These are phyloP conservation scores for Eucalyptus coolabah DNA, from an alignment of 345 rosid genomes.

Conservation along the genomic window DNA sequence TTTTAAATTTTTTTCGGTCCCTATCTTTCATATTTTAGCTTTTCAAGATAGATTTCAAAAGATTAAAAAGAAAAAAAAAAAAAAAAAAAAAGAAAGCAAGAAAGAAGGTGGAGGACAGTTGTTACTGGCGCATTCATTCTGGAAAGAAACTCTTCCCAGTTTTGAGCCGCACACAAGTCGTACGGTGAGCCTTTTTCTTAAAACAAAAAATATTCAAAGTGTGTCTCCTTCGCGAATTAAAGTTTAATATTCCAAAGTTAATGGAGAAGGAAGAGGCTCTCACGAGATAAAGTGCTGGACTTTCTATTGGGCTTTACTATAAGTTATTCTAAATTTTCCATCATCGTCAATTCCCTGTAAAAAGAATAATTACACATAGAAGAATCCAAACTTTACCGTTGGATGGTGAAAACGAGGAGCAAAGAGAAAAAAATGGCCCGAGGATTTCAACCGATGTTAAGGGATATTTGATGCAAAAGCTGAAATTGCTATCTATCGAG, in stretches of 20 bases:
- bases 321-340: background rate
- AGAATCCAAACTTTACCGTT: background rate
- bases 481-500: too few species aligned
- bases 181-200: background rate
- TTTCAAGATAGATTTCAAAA: too few species aligned
- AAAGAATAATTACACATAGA: background rate
- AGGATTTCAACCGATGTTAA: too few species aligned
- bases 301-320: background rate
- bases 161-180: background rate
- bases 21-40: too few species aligned
- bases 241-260: background rate
- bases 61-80: too few species aligned
- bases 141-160: too few species aligned
- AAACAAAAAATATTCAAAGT: background rate
- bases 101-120: too few species aligned
- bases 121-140: too few species aligned
- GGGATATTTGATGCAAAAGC: too few species aligned
- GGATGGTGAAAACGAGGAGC: background rate
- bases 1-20: too few species aligned
- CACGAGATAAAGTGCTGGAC: background rate
- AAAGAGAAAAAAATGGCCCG: too few species aligned
- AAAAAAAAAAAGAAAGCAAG: too few species aligned
- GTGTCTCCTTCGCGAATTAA: background rate
- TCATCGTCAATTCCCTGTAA: background rate
- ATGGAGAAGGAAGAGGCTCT: background rate